phyloP scores from a whole-genome alignment of 768 basidiomycete species.

The Chalciporus pseudorubinellus region DNA sequence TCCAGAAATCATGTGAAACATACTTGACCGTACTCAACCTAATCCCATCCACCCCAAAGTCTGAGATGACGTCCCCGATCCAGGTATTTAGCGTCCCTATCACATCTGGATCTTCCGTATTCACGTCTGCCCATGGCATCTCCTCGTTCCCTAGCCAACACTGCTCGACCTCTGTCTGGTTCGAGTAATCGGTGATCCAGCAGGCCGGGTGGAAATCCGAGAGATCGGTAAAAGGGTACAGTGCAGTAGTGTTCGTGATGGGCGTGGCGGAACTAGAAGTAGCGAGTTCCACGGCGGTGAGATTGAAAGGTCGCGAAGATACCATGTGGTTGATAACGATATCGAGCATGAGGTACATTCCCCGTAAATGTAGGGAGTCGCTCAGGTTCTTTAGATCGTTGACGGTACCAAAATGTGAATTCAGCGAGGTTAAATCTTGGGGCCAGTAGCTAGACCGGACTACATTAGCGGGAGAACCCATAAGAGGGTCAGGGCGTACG shows the following conservation, averaged over 20 bases:
- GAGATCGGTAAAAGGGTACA: conserved; percentile 33
- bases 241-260: conserved; percentile 18
- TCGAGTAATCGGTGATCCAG: conserved; percentile 41
- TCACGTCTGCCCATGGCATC: conserved; percentile 55
- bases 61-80: conserved; percentile 45
- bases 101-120: conserved; percentile 52
- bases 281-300: conserved; percentile 23
- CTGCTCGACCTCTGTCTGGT: conserved; percentile 49
- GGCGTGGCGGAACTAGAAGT: conserved; percentile 7
- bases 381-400: conserved; percentile 51
- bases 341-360: conserved; percentile 63
- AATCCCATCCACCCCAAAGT: conserved; percentile 52
- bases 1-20: conserved; percentile 54
- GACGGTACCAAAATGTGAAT: conserved; percentile 51
- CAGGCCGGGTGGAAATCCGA: conserved; percentile 40
- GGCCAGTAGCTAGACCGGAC: conserved; percentile 48
- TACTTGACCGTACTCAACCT: conserved; percentile 62
- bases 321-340: conserved; percentile 64
- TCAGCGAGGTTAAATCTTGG: conserved; percentile 44
- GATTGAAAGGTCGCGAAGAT: conserved; percentile 27
- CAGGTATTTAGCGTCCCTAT: conserved; percentile 44
- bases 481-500: background rate
- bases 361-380: conserved; percentile 45
- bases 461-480: background rate
- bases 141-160: conserved; percentile 59